These are phyloP conservation scores for Lupinus albus DNA, from an alignment of 306 rosid genomes.

Conservation along the genomic window DNA sequence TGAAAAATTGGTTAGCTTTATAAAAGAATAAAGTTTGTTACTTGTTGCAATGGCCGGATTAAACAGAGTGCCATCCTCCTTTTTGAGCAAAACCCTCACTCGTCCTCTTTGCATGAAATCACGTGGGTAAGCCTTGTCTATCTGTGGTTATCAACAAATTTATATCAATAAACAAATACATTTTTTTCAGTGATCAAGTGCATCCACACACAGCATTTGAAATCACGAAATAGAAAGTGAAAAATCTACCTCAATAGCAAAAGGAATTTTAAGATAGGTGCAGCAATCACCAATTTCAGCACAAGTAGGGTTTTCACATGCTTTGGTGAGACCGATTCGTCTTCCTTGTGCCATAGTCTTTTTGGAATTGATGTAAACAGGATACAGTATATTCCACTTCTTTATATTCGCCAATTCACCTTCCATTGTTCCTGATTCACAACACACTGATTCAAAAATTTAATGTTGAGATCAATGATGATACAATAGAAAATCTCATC, in stretches of 20 bases:
- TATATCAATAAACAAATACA: neutral
- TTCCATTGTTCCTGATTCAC: constrained; percentile 54
- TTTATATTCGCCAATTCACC: constrained; percentile 59
- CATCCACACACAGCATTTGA: neutral
- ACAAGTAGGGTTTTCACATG: constrained; percentile 85
- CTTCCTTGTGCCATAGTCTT: constrained; percentile 89
- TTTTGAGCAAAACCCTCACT: constrained; percentile 77
- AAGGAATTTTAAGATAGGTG: constrained; percentile 66
- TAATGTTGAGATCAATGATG: neutral
- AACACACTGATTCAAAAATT: neutral
- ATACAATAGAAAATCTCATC: neutral
- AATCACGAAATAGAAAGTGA: neutral
- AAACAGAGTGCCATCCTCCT: constrained; percentile 70
- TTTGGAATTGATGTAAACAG: constrained; percentile 81
- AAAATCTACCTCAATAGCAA: constrained; percentile 71
- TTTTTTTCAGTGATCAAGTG: neutral
- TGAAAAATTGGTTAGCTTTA: neutral
- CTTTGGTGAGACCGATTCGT: constrained; percentile 62
- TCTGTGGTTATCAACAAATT: constrained; percentile 45
- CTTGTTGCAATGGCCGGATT: constrained; percentile 71
- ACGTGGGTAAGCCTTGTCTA: constrained; percentile 86
- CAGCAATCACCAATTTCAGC: constrained; percentile 88
- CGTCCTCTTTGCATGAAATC: constrained; percentile 93
- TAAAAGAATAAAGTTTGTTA: constrained; percentile 44
- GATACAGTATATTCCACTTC: constrained; percentile 81